phyloP scores from a whole-genome alignment of 139 green algal species.

The Chlamydomonas sp. region DNA sequence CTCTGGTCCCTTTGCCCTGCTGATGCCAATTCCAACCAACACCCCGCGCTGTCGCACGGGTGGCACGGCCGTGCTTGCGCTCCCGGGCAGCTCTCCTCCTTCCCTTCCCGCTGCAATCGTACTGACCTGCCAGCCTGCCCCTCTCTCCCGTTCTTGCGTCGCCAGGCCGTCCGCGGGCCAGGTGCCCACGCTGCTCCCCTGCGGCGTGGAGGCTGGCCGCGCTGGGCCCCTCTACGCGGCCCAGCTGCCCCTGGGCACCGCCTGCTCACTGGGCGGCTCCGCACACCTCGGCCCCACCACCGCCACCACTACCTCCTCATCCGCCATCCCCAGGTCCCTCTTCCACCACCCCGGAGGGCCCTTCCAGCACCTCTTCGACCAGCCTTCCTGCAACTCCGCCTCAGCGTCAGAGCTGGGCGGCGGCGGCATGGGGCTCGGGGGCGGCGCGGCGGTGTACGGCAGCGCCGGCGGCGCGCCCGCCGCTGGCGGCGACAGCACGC shows the following conservation, averaged over 20 bases:
- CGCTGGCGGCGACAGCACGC: background rate
- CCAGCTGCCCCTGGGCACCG: too few relatives aligned
- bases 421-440: background rate
- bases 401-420: background rate
- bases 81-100: too few relatives aligned
- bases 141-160: too few relatives aligned
- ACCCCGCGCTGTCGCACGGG: too few relatives aligned
- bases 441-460: background rate
- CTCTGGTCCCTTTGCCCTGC: background rate
- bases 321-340: background rate
- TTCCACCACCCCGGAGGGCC: constrained; percentile 12
- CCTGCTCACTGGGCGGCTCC: background rate
- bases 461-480: too few relatives aligned
- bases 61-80: too few relatives aligned
- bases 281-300: background rate
- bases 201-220: too few relatives aligned
- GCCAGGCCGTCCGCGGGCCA: too few relatives aligned
- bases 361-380: background rate
- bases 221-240: too few relatives aligned
- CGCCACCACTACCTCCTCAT: background rate
- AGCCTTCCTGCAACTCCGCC: constrained; percentile 18
- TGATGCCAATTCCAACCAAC: background rate
- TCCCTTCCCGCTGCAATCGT: too few relatives aligned
- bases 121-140: too few relatives aligned
- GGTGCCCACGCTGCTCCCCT: too few relatives aligned